Evolutionary conservation across 2,329 filamentous ascomycete species (phyloP).

Genomic region (Cercospora beticola): DNA sequence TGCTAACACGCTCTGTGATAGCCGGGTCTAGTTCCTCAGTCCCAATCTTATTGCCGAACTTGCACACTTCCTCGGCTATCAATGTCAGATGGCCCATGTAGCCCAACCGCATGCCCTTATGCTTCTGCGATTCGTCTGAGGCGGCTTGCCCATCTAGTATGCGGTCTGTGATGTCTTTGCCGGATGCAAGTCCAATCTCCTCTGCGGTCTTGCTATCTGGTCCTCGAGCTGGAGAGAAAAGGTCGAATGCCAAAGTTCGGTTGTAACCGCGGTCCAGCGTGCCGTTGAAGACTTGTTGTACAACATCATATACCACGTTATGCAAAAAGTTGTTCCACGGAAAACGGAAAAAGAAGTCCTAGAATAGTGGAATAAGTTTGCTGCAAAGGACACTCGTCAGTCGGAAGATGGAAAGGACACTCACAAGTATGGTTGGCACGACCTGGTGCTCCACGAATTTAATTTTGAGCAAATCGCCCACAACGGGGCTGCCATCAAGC

Average conservation of each 20-base stretch:
- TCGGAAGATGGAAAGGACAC: slow-evolving; percentile 34
- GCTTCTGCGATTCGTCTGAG: slow-evolving; percentile 80
- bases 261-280: slow-evolving; percentile 97
- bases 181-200: slow-evolving; percentile 52
- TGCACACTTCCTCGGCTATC: slow-evolving; percentile 97
- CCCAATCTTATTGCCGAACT: slow-evolving; percentile 92
- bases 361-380: slow-evolving; percentile 13
- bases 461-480: slow-evolving; percentile 92
- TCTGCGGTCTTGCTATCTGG: slow-evolving; percentile 27
- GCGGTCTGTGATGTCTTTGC: slow-evolving; percentile 81
- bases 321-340: slow-evolving; percentile 99
- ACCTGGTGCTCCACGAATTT: slow-evolving; percentile 94
- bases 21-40: slow-evolving; percentile 80
- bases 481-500: slow-evolving; percentile 68
- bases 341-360: slow-evolving; percentile 98
- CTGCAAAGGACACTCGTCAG: slow-evolving; percentile 1
- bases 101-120: slow-evolving; percentile 85
- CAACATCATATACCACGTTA: slow-evolving; percentile 98
- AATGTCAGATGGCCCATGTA: slow-evolving; percentile 98
- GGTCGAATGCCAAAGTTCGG: slow-evolving; percentile 80
- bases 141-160: slow-evolving; percentile 88
- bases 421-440: slow-evolving; percentile 90
- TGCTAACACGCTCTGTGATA: slow-evolving; percentile 85
- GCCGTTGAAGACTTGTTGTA: slow-evolving; percentile 98
- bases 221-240: slow-evolving; percentile 57